Evolutionary conservation across 192 early-diverging fungal species (phyloP), one percentile per base, ranked within the genome.

Genomic region (Radiomyces spectabilis): DNA sequence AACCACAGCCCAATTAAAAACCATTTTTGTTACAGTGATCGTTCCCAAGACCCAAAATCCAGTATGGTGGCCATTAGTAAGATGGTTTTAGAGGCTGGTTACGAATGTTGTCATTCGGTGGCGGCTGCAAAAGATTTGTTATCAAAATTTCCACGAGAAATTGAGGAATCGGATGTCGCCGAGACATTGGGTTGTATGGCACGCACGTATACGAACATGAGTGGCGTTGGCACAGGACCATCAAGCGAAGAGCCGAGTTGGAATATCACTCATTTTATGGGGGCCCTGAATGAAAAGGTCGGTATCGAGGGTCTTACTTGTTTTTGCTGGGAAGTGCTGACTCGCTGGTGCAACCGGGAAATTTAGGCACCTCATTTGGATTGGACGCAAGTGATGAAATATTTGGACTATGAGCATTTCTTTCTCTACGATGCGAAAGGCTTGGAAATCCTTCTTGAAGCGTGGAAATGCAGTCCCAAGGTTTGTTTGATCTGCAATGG

Each of bases 131-230:
- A 63, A 31, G 68, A 73, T 32, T 9, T 79, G 9, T 37, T 82
- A 31, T 58, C 50, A 24, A 64, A 81, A 46, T 58, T 59, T 4
- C 66, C 62, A 40, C 59, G 61, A 27, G 46, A 48, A 12, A 63
- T 72, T 1, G 47, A 59, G 18, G 80, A 79, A 35, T 55, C 73
- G 18, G 72, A 76, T 42, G 76, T 89, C 18, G 83, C 84, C 13
- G 75, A 78, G 19, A 63, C 67, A 5, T 38, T 91, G 29, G 79
- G 76, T 16, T 78, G 84, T 73, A 88, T 91, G 79, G 75, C 74
- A 6, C 45, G 53, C 26, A 79, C 74, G 7, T 70, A 66, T 43
- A 57, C 59, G 13, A 72, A 71, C 26, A 61, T 71, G 41, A 71
- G 67, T 41, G 57, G 68, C 41, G 49, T 57, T 51, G 45, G 57